phyloP scores from a whole-genome alignment of 306 rosid species.

The Dryas octopetala region DNA sequence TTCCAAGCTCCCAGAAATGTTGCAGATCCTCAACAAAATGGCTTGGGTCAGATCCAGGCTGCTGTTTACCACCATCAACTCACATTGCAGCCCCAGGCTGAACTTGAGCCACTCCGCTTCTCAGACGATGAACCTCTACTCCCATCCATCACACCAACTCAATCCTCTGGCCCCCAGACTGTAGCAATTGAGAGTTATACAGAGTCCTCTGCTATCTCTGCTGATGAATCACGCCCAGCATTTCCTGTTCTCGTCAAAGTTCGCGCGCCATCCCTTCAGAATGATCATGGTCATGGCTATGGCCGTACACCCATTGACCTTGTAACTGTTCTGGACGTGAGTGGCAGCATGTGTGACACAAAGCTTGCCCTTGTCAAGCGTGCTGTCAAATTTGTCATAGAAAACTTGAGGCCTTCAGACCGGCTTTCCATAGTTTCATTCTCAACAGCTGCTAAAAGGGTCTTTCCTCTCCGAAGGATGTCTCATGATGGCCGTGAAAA shows the following conservation, averaged over 20 bases:
- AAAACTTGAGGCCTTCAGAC: conserved; percentile 35
- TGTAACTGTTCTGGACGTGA: conserved; percentile 36
- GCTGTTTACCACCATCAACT: not conserved
- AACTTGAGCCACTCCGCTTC: not conserved
- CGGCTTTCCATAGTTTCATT: conserved; percentile 36
- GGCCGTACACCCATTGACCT: conserved; percentile 32
- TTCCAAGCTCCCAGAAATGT: not conserved
- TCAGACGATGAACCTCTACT: conserved; percentile 19
- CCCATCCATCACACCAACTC: conserved; percentile 3
- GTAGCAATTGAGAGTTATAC: not conserved
- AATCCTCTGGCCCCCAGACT: not conserved
- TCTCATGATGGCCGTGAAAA: conserved; percentile 13
- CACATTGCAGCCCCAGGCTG: not conserved
- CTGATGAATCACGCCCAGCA: not conserved
- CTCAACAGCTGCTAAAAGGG: conserved; percentile 16
- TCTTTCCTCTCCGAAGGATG: conserved; percentile 35
- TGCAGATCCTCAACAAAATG: not conserved
- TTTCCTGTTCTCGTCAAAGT: conserved; percentile 17
- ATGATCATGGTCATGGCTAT: not conserved
- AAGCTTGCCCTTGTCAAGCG: conserved; percentile 31
- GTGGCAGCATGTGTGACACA: conserved; percentile 34
- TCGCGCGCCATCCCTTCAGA: conserved; percentile 8
- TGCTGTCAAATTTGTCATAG: conserved; percentile 31
- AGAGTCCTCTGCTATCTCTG: conserved; percentile 5
- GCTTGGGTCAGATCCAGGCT: not conserved